These are phyloP conservation scores for Filobasidium wieringae DNA, from an alignment of 768 basidiomycete species.

Conservation along the genomic window DNA sequence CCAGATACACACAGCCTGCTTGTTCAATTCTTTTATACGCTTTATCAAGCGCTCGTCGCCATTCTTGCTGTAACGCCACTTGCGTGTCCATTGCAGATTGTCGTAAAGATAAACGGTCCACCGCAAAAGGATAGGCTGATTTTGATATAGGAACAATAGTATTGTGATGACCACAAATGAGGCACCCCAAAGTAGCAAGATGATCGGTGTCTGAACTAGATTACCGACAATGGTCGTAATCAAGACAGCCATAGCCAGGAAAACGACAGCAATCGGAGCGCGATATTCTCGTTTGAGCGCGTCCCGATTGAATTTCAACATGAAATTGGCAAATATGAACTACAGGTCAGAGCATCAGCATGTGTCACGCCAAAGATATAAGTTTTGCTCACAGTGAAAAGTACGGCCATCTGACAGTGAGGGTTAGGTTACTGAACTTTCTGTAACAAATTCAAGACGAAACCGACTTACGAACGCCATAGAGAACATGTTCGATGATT, in stretches of 20 bases:
- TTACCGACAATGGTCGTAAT: conserved; percentile 3
- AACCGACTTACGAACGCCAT: conserved; percentile 18
- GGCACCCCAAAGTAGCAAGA: conserved; percentile 1
- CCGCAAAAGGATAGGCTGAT: background rate
- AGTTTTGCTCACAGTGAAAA: conserved; percentile 1
- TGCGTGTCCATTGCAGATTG: background rate
- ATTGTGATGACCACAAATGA: background rate
- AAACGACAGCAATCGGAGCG: background rate
- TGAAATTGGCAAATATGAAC: conserved; percentile 19
- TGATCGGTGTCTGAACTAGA: conserved; percentile 4
- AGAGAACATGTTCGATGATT: conserved; percentile 26
- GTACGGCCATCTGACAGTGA: conserved; percentile 5
- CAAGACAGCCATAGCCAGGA: background rate
- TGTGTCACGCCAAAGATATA: background rate
- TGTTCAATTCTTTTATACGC: conserved; percentile 2
- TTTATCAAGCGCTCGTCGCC: background rate
- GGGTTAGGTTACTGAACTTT: background rate
- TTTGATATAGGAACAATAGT: background rate
- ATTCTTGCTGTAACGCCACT: background rate
- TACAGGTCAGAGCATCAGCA: conserved; percentile 15
- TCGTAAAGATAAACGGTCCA: conserved; percentile 7
- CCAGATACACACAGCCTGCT: conserved; percentile 2
- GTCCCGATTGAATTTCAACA: conserved; percentile 12
- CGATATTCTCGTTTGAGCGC: background rate
- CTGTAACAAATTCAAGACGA: background rate